Conservation (phyloP, 192 early-diverging fungal species). For the Coemansia sp. region DNA sequence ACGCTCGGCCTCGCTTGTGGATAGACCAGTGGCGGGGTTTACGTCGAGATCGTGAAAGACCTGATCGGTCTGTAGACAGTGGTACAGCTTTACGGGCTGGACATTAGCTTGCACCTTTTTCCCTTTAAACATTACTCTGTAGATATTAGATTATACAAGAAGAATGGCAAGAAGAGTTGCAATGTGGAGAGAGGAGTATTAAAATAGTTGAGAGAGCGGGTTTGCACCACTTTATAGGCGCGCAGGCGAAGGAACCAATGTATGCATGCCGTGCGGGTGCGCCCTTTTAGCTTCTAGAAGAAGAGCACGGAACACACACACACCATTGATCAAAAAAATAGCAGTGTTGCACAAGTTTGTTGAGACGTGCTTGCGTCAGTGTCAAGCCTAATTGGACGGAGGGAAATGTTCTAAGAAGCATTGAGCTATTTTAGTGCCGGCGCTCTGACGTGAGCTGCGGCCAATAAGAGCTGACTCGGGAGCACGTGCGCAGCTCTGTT, state of each 20-base stretch:
- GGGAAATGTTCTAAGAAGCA: background rate
- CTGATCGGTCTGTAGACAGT: constrained; percentile 32
- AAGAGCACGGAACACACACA: background rate
- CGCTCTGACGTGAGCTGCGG: background rate
- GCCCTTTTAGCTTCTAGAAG: background rate
- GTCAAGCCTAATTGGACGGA: background rate
- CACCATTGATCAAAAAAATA: background rate
- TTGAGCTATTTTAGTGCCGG: too few relatives aligned
- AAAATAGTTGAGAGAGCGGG: background rate
- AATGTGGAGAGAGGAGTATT: background rate
- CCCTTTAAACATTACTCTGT: constrained; percentile 18
- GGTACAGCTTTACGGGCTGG: constrained; percentile 34
- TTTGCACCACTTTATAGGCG: background rate
- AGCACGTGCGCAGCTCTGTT: background rate
- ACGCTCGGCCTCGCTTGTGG: constrained; percentile 45
- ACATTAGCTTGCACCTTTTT: constrained; percentile 5
- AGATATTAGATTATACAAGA: background rate
- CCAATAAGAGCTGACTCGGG: background rate
- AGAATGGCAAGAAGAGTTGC: background rate
- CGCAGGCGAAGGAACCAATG: background rate
- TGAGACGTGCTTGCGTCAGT: background rate
- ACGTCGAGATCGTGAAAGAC: constrained; percentile 29
- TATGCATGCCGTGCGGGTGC: background rate
- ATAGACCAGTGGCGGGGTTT: constrained; percentile 40
- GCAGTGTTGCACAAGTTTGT: background rate